These are phyloP conservation scores for Macroventuria anomochaeta DNA, from an alignment of 2,329 filamentous ascomycete genomes.

Conservation along the genomic window DNA sequence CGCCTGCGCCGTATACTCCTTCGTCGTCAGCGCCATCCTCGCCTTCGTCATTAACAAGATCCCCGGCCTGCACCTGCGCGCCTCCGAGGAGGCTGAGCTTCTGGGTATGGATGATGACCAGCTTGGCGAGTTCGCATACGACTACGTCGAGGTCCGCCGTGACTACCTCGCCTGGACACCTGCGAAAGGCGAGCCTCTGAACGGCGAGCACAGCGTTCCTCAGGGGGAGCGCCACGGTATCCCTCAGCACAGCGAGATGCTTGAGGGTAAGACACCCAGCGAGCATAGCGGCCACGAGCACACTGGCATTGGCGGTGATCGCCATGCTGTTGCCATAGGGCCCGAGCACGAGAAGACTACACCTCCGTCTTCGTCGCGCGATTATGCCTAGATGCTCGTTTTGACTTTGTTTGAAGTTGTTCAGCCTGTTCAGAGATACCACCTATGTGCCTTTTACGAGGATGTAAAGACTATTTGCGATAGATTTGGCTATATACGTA, in stretches of 20 bases:
- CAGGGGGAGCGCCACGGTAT: slow-evolving; percentile 74
- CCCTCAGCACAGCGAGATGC: slow-evolving; percentile 70
- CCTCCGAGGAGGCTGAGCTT: slow-evolving; percentile 80
- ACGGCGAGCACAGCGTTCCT: slow-evolving; percentile 66
- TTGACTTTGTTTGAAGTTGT: slow-evolving; percentile 10
- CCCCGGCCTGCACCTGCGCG: slow-evolving; percentile 79
- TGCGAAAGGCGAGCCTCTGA: slow-evolving; percentile 68
- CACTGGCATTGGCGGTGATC: slow-evolving; percentile 59
- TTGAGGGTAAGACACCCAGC: slow-evolving; percentile 62
- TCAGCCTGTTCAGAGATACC: slow-evolving; percentile 22
- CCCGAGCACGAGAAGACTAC: slow-evolving; percentile 50
- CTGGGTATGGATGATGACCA: slow-evolving; percentile 91
- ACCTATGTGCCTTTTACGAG: slow-evolving; percentile 14
- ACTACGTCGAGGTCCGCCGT: slow-evolving; percentile 86
- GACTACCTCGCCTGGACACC: slow-evolving; percentile 90
- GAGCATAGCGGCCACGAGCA: slow-evolving; percentile 54
- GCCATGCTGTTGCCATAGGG: slow-evolving; percentile 57
- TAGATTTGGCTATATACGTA: slow-evolving; percentile 7
- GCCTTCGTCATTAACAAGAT: slow-evolving; percentile 77
- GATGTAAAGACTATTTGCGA: slow-evolving; percentile 1
- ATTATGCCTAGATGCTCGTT: slow-evolving; percentile 11
- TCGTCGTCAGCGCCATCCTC: slow-evolving; percentile 74
- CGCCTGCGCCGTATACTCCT: slow-evolving; percentile 70
- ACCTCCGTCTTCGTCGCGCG: slow-evolving; percentile 14
- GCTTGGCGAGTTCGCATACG: slow-evolving; percentile 88